A percentile compares a stretch with the other conserved stretches of the same genome.
phyloP scores from a whole-genome alignment of 2,329 filamentous ascomycete genomes.

The Paraphoma sp. region DNA sequence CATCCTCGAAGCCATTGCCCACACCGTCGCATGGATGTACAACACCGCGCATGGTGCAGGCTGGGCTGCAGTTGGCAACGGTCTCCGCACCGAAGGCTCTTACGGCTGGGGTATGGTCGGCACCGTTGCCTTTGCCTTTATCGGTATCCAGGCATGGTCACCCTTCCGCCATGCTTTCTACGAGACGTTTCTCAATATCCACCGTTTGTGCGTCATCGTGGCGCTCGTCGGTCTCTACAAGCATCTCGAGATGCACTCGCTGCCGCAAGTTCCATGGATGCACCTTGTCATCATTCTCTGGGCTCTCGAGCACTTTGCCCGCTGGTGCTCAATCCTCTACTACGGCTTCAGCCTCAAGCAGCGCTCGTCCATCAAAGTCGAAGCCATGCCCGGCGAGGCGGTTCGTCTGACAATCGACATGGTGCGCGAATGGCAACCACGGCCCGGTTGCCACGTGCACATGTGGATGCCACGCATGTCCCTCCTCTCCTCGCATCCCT shows the following conservation, averaged over 20 bases:
- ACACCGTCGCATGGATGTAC: slow-evolving; percentile 75
- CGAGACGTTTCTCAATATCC: slow-evolving; percentile 89
- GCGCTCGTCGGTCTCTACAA: slow-evolving; percentile 76
- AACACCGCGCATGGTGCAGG: slow-evolving; percentile 68
- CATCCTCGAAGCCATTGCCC: slow-evolving; percentile 71
- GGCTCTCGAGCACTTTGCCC: slow-evolving; percentile 67
- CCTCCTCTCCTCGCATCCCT: slow-evolving; percentile 55
- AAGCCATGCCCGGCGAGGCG: slow-evolving; percentile 66
- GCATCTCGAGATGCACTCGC: slow-evolving; percentile 72
- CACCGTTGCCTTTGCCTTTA: slow-evolving; percentile 64
- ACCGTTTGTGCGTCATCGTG: slow-evolving; percentile 76
- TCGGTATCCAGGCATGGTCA: slow-evolving; percentile 75
- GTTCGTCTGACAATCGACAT: slow-evolving; percentile 67
- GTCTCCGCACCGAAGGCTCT: slow-evolving; percentile 66
- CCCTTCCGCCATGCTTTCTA: slow-evolving; percentile 93
- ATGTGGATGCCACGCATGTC: slow-evolving; percentile 62
- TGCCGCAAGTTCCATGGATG: slow-evolving; percentile 77
- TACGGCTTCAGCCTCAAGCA: slow-evolving; percentile 61
- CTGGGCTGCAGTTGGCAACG: slow-evolving; percentile 63
- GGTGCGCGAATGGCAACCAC: slow-evolving; percentile 59
- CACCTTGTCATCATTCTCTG: slow-evolving; percentile 78
- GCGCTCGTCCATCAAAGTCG: slow-evolving; percentile 60
- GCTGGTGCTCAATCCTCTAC: slow-evolving; percentile 58
- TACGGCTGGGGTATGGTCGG: slow-evolving; percentile 70
- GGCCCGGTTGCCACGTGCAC: slow-evolving; percentile 66